phyloP scores from a whole-genome alignment of 306 rosid genomes.

The Prunus persica region Prunus_persica_NCBIv2 NC_034015.1:21775501-21776000 shows the following conservation, averaged over 20 bases:
- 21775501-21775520: background rate
- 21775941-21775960: background rate
- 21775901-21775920: background rate
- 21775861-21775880: slow-evolving; percentile 6
- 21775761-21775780: slow-evolving; percentile 91
- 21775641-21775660: slow-evolving; percentile 15
- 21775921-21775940: slow-evolving; percentile 4
- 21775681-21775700: slow-evolving; percentile 88
- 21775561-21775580: background rate
- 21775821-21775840: slow-evolving; percentile 94
- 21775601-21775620: slow-evolving; percentile 6
- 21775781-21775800: slow-evolving; percentile 95
- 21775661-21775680: slow-evolving; percentile 49
- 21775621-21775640: background rate
- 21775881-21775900: background rate
- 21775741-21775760: slow-evolving; percentile 96
- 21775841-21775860: slow-evolving; percentile 97
- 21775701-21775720: slow-evolving; percentile 83
- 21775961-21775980: background rate
- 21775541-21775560: background rate
- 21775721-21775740: slow-evolving; percentile 99
- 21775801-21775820: slow-evolving; percentile 90
- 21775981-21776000: background rate
- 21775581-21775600: background rate
- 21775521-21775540: background rate